phyloP scores from a whole-genome alignment of 2,329 filamentous ascomycete species.

The Rhynchosporium agropyri region DNA sequence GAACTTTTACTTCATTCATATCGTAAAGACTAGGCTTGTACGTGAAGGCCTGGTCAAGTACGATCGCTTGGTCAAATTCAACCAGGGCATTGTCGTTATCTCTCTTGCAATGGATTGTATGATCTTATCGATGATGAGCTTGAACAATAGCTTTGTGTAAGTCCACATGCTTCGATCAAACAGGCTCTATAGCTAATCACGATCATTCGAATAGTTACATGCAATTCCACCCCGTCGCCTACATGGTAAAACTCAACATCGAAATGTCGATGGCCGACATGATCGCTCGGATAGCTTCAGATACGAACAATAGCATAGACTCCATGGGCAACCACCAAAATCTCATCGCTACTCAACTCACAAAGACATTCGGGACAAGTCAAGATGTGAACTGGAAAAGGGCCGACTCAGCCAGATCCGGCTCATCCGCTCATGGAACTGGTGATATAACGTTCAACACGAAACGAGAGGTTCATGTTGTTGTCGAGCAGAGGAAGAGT shows the following conservation, averaged over 20 bases:
- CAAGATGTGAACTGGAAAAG: constrained; percentile 12
- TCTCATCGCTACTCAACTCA: constrained; percentile 8
- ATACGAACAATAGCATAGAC: constrained; percentile 3
- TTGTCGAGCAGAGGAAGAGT: constrained; percentile 21
- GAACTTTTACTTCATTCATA: constrained; percentile 56
- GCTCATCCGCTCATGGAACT: constrained; percentile 1
- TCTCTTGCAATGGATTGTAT: constrained; percentile 48
- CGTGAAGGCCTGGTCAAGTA: constrained; percentile 47
- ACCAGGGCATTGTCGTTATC: constrained; percentile 46
- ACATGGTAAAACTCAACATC: constrained; percentile 50
- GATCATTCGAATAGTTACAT: constrained; percentile 37
- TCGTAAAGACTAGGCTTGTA: constrained; percentile 45
- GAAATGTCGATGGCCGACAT: constrained; percentile 50
- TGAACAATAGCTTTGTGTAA: constrained; percentile 43
- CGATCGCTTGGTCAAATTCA: constrained; percentile 45
- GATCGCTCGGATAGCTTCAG: constrained; percentile 39
- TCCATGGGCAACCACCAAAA: neutral
- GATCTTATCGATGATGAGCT: constrained; percentile 46
- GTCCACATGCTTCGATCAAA: constrained; percentile 7
- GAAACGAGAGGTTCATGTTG: constrained; percentile 26
- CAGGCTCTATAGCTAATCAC: neutral
- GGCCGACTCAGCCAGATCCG: neutral
- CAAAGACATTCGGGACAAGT: constrained; percentile 16
- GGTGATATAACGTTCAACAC: constrained; percentile 19
- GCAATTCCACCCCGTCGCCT: constrained; percentile 48